phyloP scores from a whole-genome alignment of 257 asterid genomes.

The Penstemon eatonii region DNA sequence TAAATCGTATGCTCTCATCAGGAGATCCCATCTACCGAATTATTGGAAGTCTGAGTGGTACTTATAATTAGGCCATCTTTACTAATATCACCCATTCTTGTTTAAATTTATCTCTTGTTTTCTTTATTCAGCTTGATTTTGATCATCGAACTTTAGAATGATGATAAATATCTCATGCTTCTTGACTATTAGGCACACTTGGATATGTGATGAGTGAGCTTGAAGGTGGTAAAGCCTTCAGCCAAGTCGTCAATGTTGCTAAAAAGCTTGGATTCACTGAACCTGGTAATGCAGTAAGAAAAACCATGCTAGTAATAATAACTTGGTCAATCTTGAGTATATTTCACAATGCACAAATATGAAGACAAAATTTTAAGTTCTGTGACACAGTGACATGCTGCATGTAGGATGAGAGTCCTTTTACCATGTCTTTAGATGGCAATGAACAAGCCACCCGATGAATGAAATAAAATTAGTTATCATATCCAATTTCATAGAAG shows the following conservation, averaged over 20 bases:
- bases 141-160: conserved; percentile 23
- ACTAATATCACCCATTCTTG: background rate
- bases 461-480: background rate
- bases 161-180: conserved; percentile 24
- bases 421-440: background rate
- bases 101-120: conserved; percentile 17
- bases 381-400: conserved; percentile 11
- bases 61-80: background rate
- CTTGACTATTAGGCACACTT: conserved; percentile 64
- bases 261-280: conserved; percentile 91
- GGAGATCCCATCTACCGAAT: conserved; percentile 75
- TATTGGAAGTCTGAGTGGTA: conserved; percentile 94
- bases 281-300: conserved; percentile 61
- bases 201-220: conserved; percentile 98
- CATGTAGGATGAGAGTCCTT: background rate
- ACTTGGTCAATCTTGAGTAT: conserved; percentile 8
- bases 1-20: conserved; percentile 74
- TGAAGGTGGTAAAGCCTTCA: conserved; percentile 82
- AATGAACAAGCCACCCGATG: conserved; percentile 15
- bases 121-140: conserved; percentile 12
- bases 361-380: conserved; percentile 5
- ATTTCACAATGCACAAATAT: background rate
- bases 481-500: conserved; percentile 3
- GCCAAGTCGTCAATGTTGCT: conserved; percentile 82
- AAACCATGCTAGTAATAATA: conserved; percentile 2